These are phyloP conservation scores for Kwoniella bestiolae DNA, from an alignment of 768 basidiomycete species.

Conservation along the genomic window DNA sequence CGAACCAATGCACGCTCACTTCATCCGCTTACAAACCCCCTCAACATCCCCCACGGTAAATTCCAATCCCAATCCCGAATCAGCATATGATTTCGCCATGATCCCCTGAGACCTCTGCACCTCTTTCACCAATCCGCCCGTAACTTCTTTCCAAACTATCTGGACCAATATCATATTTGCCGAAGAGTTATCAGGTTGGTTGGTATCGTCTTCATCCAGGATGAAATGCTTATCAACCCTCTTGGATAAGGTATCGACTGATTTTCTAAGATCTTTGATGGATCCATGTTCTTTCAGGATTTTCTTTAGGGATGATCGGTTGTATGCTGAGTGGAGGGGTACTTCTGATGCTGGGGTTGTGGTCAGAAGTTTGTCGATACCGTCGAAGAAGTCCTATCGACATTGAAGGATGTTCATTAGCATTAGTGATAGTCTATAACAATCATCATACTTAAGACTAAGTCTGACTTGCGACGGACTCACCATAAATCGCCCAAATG, in stretches of 20 bases:
- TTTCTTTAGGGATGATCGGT: conserved; percentile 76
- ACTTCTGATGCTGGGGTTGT: conserved; percentile 79
- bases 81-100: conserved; percentile 78
- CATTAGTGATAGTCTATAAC: no score
- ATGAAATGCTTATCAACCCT: conserved; percentile 92
- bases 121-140: conserved; percentile 76
- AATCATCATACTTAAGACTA: no score
- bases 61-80: conserved; percentile 72
- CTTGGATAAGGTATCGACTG: conserved; percentile 81
- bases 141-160: conserved; percentile 88
- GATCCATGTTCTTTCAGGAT: conserved; percentile 79
- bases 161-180: conserved; percentile 60
- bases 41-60: conserved; percentile 77
- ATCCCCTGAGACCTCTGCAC: conserved; percentile 71
- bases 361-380: conserved; percentile 81
- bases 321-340: conserved; percentile 73
- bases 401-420: conserved; percentile 9
- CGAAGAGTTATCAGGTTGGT: neutral
- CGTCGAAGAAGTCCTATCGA: conserved; percentile 90
- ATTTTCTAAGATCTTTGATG: conserved; percentile 82
- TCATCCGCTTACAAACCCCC: conserved; percentile 68
- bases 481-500: conserved; percentile 85
- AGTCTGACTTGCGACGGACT: no score
- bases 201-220: conserved; percentile 67
- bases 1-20: conserved; percentile 4